Percentiles rank a stretch among this genome's conserved stretches.
These are phyloP conservation scores for Camellia oleifera DNA, from an alignment of 179 eudicot genomes.

Conservation along the genomic window DNA sequence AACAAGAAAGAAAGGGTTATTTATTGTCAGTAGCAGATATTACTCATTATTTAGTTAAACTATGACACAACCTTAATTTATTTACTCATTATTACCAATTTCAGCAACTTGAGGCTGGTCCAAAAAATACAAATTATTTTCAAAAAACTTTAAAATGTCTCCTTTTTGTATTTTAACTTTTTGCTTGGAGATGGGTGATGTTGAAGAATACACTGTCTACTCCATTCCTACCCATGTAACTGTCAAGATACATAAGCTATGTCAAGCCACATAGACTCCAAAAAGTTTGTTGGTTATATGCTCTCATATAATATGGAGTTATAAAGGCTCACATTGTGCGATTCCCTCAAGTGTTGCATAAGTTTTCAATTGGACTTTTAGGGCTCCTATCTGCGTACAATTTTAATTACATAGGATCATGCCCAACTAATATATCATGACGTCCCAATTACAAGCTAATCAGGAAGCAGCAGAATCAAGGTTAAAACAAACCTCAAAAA, in stretches of 20 bases:
- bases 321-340: not conserved
- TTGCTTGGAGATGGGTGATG: too few species aligned
- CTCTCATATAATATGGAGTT: too few species aligned
- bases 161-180: too few species aligned
- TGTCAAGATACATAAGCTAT: too few species aligned
- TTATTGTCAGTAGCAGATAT: not conserved
- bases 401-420: not conserved
- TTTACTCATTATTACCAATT: not conserved
- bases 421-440: not conserved
- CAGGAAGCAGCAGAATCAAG: not conserved
- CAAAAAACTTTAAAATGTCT: too few species aligned
- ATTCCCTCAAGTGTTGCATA: not conserved
- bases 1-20: not conserved
- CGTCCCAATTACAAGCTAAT: not conserved
- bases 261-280: too few species aligned
- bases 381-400: not conserved
- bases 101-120: not conserved
- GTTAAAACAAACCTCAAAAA: conserved; percentile 38
- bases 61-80: not conserved
- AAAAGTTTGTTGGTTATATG: too few species aligned
- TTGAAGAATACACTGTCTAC: too few species aligned
- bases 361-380: not conserved
- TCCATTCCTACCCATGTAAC: too few species aligned
- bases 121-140: not conserved
- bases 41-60: not conserved